Conservation (phyloP, 805 yeast species). For the Lachancea thermotolerans region DNA sequence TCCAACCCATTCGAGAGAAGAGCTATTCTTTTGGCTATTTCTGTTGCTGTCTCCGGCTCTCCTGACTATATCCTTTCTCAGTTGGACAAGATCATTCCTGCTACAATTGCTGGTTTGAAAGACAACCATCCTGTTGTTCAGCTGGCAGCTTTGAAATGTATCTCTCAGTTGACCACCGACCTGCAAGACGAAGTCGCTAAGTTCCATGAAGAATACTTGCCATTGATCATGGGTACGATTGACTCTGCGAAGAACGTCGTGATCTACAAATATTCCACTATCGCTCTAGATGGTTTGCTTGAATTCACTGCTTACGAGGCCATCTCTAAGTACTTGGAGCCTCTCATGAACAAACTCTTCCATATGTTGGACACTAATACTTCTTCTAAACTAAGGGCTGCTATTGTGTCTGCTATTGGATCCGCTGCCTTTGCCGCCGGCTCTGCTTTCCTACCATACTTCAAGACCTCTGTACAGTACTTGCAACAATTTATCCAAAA, state of each 20-base stretch:
- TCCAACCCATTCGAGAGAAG: conserved; percentile 73
- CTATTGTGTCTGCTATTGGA: conserved; percentile 91
- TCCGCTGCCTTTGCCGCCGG: conserved; percentile 96
- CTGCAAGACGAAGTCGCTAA: conserved; percentile 80
- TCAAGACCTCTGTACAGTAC: conserved; percentile 69
- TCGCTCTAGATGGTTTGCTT: conserved; percentile 83
- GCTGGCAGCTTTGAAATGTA: conserved; percentile 78
- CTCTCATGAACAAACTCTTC: conserved; percentile 84
- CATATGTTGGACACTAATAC: conserved; percentile 72
- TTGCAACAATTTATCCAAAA: conserved; percentile 77
- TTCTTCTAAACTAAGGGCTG: conserved; percentile 63
- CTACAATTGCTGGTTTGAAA: conserved; percentile 67
- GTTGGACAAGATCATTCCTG: conserved; percentile 63
- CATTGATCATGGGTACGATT: conserved; percentile 79
- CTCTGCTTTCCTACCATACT: conserved; percentile 77
- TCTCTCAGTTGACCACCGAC: conserved; percentile 72
- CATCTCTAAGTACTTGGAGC: conserved; percentile 72
- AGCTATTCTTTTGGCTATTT: conserved; percentile 76
- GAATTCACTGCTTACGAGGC: conserved; percentile 89
- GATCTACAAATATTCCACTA: conserved; percentile 85
- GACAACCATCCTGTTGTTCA: conserved; percentile 70
- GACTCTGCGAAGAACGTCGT: conserved; percentile 77
- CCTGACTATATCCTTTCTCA: conserved; percentile 85
- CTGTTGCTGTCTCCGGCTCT: conserved; percentile 84
- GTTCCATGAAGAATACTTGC: conserved; percentile 75